Base-by-base conservation (phyloP, 768 basidiomycete species). In the Boletus pseudopeckii region DNA sequence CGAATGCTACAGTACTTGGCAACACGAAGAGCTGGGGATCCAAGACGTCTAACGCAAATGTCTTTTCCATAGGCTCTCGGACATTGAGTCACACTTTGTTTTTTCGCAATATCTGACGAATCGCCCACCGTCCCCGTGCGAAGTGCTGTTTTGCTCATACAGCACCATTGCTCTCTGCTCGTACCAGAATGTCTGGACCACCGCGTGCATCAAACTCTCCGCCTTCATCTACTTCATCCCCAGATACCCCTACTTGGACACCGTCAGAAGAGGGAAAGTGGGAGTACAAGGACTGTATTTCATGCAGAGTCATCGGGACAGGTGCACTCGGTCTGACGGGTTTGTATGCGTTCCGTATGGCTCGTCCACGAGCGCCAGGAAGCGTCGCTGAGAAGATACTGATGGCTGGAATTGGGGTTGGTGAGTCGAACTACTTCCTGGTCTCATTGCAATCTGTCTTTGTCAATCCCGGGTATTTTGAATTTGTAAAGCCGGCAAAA, bases 301-400 rank as follows among this genome's bases (percentile, higher is more conserved):
- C 84, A 1, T 90, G 89, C 66, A 80, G 81, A 39, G 72, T 90
- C 50, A 79, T 87, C 38, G 87, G 88, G 18, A 80, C 86, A 0
- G 82, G 74, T 30, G 81, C 84, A 2, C 77, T 90, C 6, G 80
- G 77, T 20, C 78, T 78, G 5, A 78, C 82, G 5, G 88, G 89
- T 6, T 56, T 83, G 24, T 89, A 90, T 64, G 86, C 88, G 2
- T 68, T 90, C 26, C 77, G 78, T 66, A 78, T 80, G 73, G 79
- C 86, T 26, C 82, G 88, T 44, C 75, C 77, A 24, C 74, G 75
- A 40, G 84, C 84, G 11, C 85, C 82, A 8, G 86, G 87, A 6
- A 81, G 80, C 2, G 67, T 76, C 5, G 63, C 76, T 26, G 85
- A 86, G 52, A 89, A 87, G 65, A 73, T 76, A 37, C 72, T 86